Evolutionary conservation across 805 yeast genomes (phyloP), one percentile per base, ranked within the genome.

Genomic region (Teunomyces atbi): DNA sequence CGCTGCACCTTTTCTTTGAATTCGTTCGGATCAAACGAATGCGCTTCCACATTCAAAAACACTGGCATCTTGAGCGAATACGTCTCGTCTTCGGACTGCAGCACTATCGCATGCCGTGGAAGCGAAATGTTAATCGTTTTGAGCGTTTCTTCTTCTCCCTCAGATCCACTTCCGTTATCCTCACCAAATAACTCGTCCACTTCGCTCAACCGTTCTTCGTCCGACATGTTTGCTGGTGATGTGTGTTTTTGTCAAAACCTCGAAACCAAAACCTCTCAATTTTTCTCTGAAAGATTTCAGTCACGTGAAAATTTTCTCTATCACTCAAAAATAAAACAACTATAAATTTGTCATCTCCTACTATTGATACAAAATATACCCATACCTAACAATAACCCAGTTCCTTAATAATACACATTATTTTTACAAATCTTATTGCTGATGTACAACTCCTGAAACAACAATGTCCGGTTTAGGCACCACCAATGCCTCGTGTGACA

Each of bases 11-110:
- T 48, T 16, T 78, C 81, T 49, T 84, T 73, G 60, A 85, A 85
- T 73, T 81, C 66, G 19, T 61, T 63, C 5, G 94, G 89, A 53
- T 90, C 95, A 65, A 92, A 94, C 32, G 96, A 96, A 50, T 81
- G 79, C 2, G 97, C 86, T 50, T 90, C 95, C 28, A 91, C 82
- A 45, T 80, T 82, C 47, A 94, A 68, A 58, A 88, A 92, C 16
- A 89, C 83, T 2, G 99, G 99, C 49, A 91, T 69, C 51, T 86
- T 84, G 42, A 86, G 79, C 51, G 59, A 68, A 66, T 61, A 73
- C 60, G 55, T 75, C 53, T 58, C 71, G 34, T 47, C 66, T 60
- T 58, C 76, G 51, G 55, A 61, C 44, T 58, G 60, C 44, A 60
- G 61, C 1, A 71, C 60, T 1, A 69, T 62, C 2, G 82, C 74